These are phyloP conservation scores for Micractinium sp. DNA, from an alignment of 139 green algal species.

Conservation along the genomic window DNA sequence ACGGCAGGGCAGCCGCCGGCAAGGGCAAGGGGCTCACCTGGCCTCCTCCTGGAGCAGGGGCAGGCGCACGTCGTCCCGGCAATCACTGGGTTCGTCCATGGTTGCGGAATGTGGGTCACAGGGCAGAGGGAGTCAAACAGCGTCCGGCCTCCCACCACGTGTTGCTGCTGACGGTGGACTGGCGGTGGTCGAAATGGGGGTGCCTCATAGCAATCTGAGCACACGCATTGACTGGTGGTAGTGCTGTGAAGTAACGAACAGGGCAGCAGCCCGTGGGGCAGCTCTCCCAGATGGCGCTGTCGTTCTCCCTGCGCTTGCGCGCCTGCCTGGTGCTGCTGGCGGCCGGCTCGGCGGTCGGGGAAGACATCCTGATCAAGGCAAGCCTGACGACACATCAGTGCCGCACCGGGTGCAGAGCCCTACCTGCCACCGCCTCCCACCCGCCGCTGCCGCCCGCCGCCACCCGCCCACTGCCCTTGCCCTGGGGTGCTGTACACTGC, in stretches of 20 bases:
- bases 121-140: background rate
- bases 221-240: no score
- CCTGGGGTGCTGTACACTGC: background rate
- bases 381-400: background rate
- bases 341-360: background rate
- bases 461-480: background rate
- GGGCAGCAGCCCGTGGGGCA: background rate
- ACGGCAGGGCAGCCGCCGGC: background rate
- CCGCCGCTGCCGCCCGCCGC: background rate
- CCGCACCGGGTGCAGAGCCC: background rate
- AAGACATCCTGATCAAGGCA: constrained; percentile 40
- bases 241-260: no score
- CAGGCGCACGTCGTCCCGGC: background rate
- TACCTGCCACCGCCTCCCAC: background rate
- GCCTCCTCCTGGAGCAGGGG: background rate
- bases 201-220: no score
- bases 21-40: background rate
- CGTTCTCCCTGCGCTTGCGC: background rate
- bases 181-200: no score
- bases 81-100: background rate
- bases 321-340: background rate
- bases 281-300: background rate
- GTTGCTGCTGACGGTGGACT: no score
- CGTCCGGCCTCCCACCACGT: no score
- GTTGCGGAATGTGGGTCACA: background rate